These are phyloP conservation scores for Pestalotiopsis sp. DNA, from an alignment of 2,329 filamentous ascomycete species.

Conservation along the genomic window DNA sequence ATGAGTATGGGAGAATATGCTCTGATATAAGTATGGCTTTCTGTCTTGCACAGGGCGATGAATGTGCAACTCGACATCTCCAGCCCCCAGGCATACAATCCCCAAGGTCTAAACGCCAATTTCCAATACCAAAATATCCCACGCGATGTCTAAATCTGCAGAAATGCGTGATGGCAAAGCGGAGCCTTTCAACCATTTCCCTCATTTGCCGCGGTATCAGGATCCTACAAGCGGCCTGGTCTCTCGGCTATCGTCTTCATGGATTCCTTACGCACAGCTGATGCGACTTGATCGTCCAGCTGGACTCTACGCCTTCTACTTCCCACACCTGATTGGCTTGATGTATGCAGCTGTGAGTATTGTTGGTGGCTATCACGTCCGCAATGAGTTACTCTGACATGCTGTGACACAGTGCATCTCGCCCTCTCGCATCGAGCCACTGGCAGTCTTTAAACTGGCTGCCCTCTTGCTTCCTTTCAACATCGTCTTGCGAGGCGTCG, in stretches of 20 bases:
- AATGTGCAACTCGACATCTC: too few species aligned
- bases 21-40: too few species aligned
- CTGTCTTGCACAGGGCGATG: too few species aligned
- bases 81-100: too few species aligned
- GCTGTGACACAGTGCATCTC: not conserved
- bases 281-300: constrained; percentile 53
- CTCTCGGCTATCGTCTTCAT: constrained; percentile 42
- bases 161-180: too few species aligned
- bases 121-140: too few species aligned
- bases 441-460: not conserved
- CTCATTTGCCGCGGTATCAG: not conserved
- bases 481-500: constrained; percentile 50
- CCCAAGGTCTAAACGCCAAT: too few species aligned
- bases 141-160: too few species aligned
- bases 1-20: too few species aligned
- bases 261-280: constrained; percentile 57
- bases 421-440: not conserved
- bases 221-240: not conserved
- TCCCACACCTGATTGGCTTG: constrained; percentile 46
- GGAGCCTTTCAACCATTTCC: not conserved
- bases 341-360: constrained; percentile 45
- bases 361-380: not conserved
- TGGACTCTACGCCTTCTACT: constrained; percentile 55
- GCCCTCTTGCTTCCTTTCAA: not conserved
- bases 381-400: not conserved